Evolutionary conservation across 2,329 filamentous ascomycete species (phyloP).

Genomic region (Chalaropsis ovoidea): DNA sequence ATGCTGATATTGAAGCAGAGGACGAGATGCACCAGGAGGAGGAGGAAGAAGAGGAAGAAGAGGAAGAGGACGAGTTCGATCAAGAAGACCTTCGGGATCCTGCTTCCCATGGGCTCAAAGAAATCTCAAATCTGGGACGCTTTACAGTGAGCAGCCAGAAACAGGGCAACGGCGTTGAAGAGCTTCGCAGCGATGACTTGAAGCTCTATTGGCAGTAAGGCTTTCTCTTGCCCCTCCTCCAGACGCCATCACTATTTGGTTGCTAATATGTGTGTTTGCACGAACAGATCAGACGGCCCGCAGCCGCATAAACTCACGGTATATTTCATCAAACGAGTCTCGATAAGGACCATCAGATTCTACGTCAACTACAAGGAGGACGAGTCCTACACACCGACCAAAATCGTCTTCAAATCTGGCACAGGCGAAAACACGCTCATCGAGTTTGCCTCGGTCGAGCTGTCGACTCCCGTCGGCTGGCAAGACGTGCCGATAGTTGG

Average conservation of each 20-base stretch:
- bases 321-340: constrained; percentile 74
- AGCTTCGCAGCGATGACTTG: constrained; percentile 63
- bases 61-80: constrained; percentile 30
- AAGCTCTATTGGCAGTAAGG: constrained; percentile 68
- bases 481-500: constrained; percentile 62
- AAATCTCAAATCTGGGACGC: constrained; percentile 73
- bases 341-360: constrained; percentile 67
- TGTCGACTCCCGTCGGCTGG: constrained; percentile 78
- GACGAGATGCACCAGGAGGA: constrained; percentile 27
- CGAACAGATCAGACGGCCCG: constrained; percentile 61
- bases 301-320: constrained; percentile 75
- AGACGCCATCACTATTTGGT: background rate
- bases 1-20: constrained; percentile 26
- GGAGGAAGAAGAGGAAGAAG: constrained; percentile 29
- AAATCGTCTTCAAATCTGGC: constrained; percentile 78
- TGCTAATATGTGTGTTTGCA: constrained; percentile 18
- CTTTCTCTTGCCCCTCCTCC: background rate
- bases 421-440: constrained; percentile 87
- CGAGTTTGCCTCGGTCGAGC: constrained; percentile 70
- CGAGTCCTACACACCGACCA: constrained; percentile 92
- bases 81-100: constrained; percentile 42
- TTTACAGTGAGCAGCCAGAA: constrained; percentile 78
- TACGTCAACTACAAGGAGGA: constrained; percentile 87
- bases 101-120: constrained; percentile 54
- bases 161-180: constrained; percentile 66